A percentile compares a stretch with the other conserved stretches of the same genome.
Conservation (phyloP, 108 stramenopile species). For the Conticribra guillardii region DNA sequence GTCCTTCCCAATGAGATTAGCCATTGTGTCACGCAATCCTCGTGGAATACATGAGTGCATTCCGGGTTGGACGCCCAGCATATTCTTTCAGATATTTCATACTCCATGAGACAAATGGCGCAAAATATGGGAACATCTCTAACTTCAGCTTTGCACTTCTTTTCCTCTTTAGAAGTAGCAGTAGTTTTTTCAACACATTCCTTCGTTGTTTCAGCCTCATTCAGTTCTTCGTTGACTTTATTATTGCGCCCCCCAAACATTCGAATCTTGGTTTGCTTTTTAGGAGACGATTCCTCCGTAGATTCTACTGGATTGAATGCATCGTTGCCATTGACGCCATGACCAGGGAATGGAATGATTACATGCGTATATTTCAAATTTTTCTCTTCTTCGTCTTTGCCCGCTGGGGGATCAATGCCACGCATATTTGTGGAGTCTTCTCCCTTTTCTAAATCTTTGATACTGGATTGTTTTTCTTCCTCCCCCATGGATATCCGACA, state of each 20-base stretch:
- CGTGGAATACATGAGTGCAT: slow-evolving; percentile 52
- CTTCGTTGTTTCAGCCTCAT: background rate
- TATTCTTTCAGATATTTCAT: slow-evolving; percentile 36
- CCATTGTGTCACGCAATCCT: slow-evolving; percentile 50
- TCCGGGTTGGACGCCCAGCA: slow-evolving; percentile 38
- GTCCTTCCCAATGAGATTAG: slow-evolving; percentile 27
- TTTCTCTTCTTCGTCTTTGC: background rate
- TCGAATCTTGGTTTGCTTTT: slow-evolving; percentile 6
- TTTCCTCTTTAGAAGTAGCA: background rate
- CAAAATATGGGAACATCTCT: slow-evolving; percentile 31
- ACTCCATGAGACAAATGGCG: slow-evolving; percentile 49
- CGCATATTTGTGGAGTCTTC: background rate
- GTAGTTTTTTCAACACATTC: background rate
- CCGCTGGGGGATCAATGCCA: background rate
- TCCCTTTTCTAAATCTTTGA: background rate
- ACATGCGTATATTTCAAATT: background rate
- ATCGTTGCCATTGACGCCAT: background rate
- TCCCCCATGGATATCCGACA: background rate
- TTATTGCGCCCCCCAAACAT: slow-evolving; percentile 8
- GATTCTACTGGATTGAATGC: background rate
- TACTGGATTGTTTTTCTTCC: background rate
- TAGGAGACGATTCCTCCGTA: background rate
- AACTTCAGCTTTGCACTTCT: no score
- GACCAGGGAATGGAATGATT: background rate
- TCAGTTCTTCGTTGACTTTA: background rate